These are phyloP conservation scores for Amoebophrya sp. DNA, from an alignment of 169 alveolate species.

Conservation along the genomic window DNA sequence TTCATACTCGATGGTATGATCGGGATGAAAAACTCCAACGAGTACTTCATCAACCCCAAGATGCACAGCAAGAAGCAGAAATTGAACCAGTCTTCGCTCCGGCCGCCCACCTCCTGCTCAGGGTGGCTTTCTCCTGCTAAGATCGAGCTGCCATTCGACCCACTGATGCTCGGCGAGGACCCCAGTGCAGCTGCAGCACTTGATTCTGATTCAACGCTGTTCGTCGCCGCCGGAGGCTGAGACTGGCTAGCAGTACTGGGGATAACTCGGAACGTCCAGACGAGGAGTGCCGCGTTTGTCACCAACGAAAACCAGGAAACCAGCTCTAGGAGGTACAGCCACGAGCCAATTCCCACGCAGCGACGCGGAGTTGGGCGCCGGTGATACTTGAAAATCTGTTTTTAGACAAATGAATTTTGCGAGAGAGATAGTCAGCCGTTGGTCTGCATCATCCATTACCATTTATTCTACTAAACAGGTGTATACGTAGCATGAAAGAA, in stretches of 20 bases:
- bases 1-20: background rate
- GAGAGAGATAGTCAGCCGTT: no score
- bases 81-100: background rate
- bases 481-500: no score
- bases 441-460: no score
- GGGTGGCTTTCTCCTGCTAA: no score
- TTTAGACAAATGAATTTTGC: background rate
- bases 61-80: background rate
- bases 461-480: no score
- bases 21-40: background rate
- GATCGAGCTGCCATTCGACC: no score
- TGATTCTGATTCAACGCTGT: no score
- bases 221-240: no score
- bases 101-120: no score
- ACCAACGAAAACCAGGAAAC: background rate
- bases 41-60: background rate
- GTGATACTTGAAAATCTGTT: background rate
- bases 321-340: background rate
- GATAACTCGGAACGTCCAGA: background rate
- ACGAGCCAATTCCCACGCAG: background rate
- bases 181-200: no score
- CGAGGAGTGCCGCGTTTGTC: background rate
- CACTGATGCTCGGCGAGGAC: no score
- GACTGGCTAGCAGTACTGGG: no score
- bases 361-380: constrained; percentile 15